Evolutionary conservation across 768 basidiomycete genomes (phyloP), one percentile per base, ranked within the genome.

Genomic region (Mrakia gelida): DNA sequence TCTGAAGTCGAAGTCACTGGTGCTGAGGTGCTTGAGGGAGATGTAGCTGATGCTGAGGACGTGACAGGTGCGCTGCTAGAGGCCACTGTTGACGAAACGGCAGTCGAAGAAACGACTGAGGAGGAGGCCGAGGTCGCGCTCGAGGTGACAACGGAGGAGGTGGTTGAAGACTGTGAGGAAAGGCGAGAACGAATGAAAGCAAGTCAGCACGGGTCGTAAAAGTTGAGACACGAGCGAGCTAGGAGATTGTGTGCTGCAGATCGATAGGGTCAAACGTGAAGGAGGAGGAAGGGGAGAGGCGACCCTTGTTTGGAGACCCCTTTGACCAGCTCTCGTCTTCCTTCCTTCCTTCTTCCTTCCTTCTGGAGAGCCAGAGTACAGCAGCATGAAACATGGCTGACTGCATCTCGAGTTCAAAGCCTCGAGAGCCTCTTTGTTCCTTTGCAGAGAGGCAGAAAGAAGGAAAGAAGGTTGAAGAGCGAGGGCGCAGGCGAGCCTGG

Each of bases 251-350:
- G 23, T n/a, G 59, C 7, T 28, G 59, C 7, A 59, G 59, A n/a
- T 26, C 23, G 59, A 26, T 26, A 59, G 28, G 23, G 26, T 59
- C 54, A 56, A 56, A 56, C 4, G 21, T 8, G 3, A 28, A 18
- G 59, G 59, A 59, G n/a, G 28, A 28, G 23, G 59, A 26, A 59
- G 59, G 28, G 59, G 59, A 59, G 59, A 59, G 26, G 26, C 9
- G n/a, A 59, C 59, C 59, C 59, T 59, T 59, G 59, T 59, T 59
- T 59, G 59, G 59, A n/a, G 59, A 59, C 59, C 59, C 59, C 59
- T 59, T 59, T 59, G n/a, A 59, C 18, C 13, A 59, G 59, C 59
- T 56, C 54, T 23, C 18, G 52, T 45, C 45, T 45, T 45, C 45
- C 38, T 38, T 38, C 54, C 23, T 16, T 21, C 54, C 26, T 56